Evolutionary conservation across 371 early-diverging fungal species (phyloP).

Genomic region (Polyrhizophydium stewartii): DNA sequence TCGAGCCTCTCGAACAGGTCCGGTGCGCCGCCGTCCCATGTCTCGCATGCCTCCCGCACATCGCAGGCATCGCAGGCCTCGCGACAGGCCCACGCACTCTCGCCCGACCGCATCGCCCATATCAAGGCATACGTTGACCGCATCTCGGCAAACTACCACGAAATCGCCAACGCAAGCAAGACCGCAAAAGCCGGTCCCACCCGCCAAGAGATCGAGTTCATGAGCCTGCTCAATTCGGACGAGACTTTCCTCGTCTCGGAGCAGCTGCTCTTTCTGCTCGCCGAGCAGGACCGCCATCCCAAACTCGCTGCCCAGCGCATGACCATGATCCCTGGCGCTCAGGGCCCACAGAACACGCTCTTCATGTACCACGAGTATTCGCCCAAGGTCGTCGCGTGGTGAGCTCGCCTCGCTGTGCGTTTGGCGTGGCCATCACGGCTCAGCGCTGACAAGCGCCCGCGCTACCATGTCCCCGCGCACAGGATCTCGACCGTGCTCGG

Average conservation of each 20-base stretch:
- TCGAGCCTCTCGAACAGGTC: not conserved
- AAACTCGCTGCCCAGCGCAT: conserved; percentile 14
- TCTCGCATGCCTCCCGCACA: not conserved
- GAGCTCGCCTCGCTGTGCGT: not conserved
- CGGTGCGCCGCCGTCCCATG: not conserved
- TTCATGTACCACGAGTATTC: conserved; percentile 29
- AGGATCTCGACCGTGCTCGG: conserved; percentile 11
- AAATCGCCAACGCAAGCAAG: conserved; percentile 6
- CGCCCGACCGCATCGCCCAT: not conserved
- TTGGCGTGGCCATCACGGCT: too few relatives aligned
- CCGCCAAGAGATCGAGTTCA: conserved; percentile 31
- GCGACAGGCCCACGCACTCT: not conserved
- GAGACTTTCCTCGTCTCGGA: conserved; percentile 33
- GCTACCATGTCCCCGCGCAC: too few relatives aligned
- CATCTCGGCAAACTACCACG: conserved; percentile 10
- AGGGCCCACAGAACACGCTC: not conserved
- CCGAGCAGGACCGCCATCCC: not conserved
- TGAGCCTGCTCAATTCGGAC: conserved; percentile 38
- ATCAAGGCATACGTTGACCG: conserved; percentile 5
- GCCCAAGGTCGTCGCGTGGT: conserved; percentile 35
- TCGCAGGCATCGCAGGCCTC: not conserved
- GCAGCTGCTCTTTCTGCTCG: not conserved
- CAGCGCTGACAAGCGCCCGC: too few relatives aligned
- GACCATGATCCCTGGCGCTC: not conserved
- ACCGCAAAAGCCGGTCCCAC: conserved; percentile 22